These are phyloP conservation scores for Aspergillus niger DNA, from an alignment of 2,329 filamentous ascomycete species.

Conservation along the genomic window DNA sequence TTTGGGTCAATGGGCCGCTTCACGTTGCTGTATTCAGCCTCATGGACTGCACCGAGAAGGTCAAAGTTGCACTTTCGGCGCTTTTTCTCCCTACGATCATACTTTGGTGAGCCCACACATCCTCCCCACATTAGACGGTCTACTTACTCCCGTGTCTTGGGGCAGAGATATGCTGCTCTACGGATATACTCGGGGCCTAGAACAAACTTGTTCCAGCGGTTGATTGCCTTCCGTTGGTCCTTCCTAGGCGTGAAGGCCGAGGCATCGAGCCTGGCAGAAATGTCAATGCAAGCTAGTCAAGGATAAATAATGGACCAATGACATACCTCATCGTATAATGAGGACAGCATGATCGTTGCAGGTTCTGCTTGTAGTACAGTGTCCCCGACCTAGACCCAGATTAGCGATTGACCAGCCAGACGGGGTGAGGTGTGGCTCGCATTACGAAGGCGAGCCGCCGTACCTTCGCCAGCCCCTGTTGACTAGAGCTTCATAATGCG, in stretches of 20 bases:
- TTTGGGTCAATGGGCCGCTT: conserved; percentile 47
- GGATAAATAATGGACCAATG: background rate
- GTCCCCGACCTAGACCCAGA: conserved; percentile 45
- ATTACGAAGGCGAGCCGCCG: conserved; percentile 6
- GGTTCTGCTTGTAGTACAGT: conserved; percentile 56
- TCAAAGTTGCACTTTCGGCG: conserved; percentile 48
- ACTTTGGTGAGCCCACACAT: background rate
- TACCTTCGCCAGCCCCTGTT: conserved; percentile 54
- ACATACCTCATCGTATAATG: conserved; percentile 63
- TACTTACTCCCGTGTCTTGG: conserved; percentile 47
- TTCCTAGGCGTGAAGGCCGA: conserved; percentile 46
- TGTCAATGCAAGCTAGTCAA: background rate
- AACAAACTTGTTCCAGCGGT: conserved; percentile 52
- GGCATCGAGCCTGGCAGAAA: conserved; percentile 41
- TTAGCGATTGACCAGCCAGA: conserved; percentile 7
- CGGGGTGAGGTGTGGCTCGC: background rate
- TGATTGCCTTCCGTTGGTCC: conserved; percentile 51
- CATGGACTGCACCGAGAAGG: conserved; percentile 44
- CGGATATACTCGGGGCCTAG: conserved; percentile 51
- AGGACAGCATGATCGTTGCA: conserved; percentile 80
- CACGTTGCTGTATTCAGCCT: conserved; percentile 47
- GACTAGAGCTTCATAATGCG: conserved; percentile 51
- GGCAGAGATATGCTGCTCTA: conserved; percentile 48
- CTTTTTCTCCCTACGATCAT: conserved; percentile 44
- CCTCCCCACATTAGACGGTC: background rate